Evolutionary conservation across 331 rosid species (phyloP), one percentile per base, ranked within the genome.

Genomic region (Stylosanthes scabra): DNA sequence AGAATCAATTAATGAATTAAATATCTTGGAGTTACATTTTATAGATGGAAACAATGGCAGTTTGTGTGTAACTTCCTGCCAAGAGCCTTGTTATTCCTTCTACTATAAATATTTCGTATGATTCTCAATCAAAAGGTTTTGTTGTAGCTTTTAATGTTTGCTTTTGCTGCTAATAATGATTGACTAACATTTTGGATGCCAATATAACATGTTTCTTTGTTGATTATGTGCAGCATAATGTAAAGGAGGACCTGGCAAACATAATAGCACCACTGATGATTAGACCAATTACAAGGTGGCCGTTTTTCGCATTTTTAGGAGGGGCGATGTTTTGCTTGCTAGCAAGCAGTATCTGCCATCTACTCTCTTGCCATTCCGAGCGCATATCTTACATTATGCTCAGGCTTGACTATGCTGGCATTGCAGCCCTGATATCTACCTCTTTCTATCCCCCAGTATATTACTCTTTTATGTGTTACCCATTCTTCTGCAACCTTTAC

Each of bases 321-420:
- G 99, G 99, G 29, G 96, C 97, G 70, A 94, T 94, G 99, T 94
- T 94, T 78, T 94, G 97, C 86, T 85, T 94, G 86, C 89, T 94
- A 29, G 82, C 91, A 9, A 94, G 99, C 91, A 94, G 97, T 77
- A 44, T 80, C n/a, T 94, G 99, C 83, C 99, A 94, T 77, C 99
- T 94, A 29, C 82, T 94, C 76, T 90, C 92, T 14, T 94, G 99
- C 83, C 97, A 91, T 80, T 94, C 99, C 1, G 84, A 88, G 81
- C 96, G 96, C 6, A 25, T 88, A 57, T 83, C 96, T 0, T 94
- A 88, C 82, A 84, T 94, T 72, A 91, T 91, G 97, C 93, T 91
- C 28, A 85, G 99, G 80, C 90, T 94, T 4, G 99, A 94, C 83
- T 91, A 94, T 62, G 97, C 97, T 11, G 99, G 99, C 82, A 94